Base-by-base conservation (phyloP, 495 filamentous ascomycete species). In the Xylaria acuta region DNA sequence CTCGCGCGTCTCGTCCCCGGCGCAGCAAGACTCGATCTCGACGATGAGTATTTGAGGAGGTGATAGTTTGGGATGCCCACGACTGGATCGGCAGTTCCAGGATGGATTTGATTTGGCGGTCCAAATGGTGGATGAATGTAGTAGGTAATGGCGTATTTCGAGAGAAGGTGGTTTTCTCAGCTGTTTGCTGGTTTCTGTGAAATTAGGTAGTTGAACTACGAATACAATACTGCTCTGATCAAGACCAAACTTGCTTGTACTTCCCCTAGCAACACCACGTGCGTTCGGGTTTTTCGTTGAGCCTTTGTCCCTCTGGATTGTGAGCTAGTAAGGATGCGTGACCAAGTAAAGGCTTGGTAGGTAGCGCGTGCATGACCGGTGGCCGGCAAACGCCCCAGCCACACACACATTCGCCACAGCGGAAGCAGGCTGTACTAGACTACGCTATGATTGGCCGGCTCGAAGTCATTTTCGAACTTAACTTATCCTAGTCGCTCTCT, bases 1-100 rank as follows among this genome's bases (percentile, higher is more conserved):
- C 77, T 70, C 71, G 62, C 72, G 72, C 74, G 74, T 49, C 74
- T 70, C 77, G 77, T 53, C 76, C 74, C 71, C 77, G 72, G 77
- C 77, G 77, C 64, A 60, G 38, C 69, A 60, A 59, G 70, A 43
- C 45, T 71, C 68, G 60, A 54, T 70, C 67, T 70, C 67, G 70
- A 59, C 20, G 63, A 72, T 22, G 51, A 18, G 51, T 54, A 64
- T 49, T 45, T 43, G 56, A 54, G 22, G 56, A 41, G 58, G 60
- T 27, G 59, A 32, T 59, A 30, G 43, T 56, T 66, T 49, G 51
- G 43, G 66, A 64, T 58, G 49, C 70, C 70, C 32, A 32, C 64
- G 32, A 38, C 67, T 71, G 59, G 69, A 64, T 56, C 25, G 62
- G 22, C 25, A 43, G 25, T 38, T 56, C 59, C 60, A 71, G 60